Percentiles rank a stretch among this genome's conserved stretches.
Conservation (phyloP, 2,329 filamentous ascomycete species). For the Septoria petroselini region DNA sequence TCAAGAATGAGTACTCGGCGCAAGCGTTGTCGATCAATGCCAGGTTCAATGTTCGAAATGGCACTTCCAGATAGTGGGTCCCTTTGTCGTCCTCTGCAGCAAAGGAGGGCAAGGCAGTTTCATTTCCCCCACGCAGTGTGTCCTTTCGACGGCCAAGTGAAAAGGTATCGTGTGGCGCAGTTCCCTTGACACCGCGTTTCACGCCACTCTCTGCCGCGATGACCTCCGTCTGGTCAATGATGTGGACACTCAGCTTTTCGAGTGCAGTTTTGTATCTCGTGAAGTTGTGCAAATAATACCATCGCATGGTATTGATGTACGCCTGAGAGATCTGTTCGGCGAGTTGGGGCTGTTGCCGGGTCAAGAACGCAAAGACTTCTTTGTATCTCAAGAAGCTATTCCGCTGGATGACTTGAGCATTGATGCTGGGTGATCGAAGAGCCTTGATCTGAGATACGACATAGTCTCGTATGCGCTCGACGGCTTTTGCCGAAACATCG, state of each 20-base stretch:
- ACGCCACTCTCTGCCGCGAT: constrained; percentile 64
- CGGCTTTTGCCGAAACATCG: constrained; percentile 81
- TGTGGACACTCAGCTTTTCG: constrained; percentile 78
- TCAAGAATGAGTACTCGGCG: constrained; percentile 91
- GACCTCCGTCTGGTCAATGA: constrained; percentile 77
- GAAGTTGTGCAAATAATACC: constrained; percentile 95
- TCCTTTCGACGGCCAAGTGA: constrained; percentile 84
- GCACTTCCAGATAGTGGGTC: constrained; percentile 81
- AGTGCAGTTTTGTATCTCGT: constrained; percentile 80
- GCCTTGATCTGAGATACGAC: constrained; percentile 93
- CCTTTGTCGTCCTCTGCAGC: constrained; percentile 85
- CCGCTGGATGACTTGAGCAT: constrained; percentile 94
- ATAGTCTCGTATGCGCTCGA: constrained; percentile 91
- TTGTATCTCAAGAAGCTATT: constrained; percentile 86
- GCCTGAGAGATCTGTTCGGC: constrained; percentile 87
- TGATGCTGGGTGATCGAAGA: constrained; percentile 89
- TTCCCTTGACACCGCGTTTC: constrained; percentile 27
- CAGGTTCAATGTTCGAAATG: constrained; percentile 92
- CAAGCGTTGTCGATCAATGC: constrained; percentile 91
- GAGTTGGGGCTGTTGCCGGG: constrained; percentile 75
- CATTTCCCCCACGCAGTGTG: constrained; percentile 68
- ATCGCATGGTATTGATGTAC: constrained; percentile 97
- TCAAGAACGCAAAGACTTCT: constrained; percentile 81
- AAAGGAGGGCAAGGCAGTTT: constrained; percentile 78
- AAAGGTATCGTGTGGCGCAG: constrained; percentile 70